These are phyloP conservation scores for Dioszegia aurantiaca DNA, from an alignment of 768 basidiomycete species.

Conservation along the genomic window DNA sequence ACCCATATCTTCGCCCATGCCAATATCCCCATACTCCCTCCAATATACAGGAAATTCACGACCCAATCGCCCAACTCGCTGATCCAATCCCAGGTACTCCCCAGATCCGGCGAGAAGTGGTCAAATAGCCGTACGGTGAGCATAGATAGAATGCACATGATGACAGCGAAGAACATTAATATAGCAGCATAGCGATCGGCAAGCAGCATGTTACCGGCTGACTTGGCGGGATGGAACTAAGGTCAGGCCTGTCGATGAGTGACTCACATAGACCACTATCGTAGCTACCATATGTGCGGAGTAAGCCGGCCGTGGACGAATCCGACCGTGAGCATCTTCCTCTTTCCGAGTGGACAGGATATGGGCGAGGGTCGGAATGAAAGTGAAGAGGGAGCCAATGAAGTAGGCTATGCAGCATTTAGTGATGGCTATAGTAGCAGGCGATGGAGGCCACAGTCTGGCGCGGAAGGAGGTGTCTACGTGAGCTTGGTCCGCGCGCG, in stretches of 20 bases:
- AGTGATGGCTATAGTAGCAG: constrained; percentile 55
- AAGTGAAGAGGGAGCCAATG: constrained; percentile 88
- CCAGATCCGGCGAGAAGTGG: constrained; percentile 40
- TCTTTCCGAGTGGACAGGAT: constrained; percentile 56
- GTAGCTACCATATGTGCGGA: constrained; percentile 91
- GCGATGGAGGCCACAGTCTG: constrained; percentile 30
- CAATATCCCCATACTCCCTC: constrained; percentile 70
- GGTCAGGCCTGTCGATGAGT: background rate
- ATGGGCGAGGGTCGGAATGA: constrained; percentile 68
- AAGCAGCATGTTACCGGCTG: constrained; percentile 86
- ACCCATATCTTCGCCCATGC: constrained; percentile 94
- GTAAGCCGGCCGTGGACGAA: constrained; percentile 59
- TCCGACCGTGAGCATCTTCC: constrained; percentile 53
- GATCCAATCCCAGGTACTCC: constrained; percentile 41
- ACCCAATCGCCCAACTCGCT: constrained; percentile 64
- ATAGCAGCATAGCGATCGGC: constrained; percentile 74
- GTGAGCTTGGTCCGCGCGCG: background rate
- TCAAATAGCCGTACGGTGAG: constrained; percentile 77
- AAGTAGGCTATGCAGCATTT: constrained; percentile 92
- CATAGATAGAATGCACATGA: constrained; percentile 74
- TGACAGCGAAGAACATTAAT: constrained; percentile 61
- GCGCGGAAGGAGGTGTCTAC: background rate
- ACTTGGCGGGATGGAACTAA: constrained; percentile 92
- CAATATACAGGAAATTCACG: constrained; percentile 73
- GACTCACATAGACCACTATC: constrained; percentile 63